phyloP scores from a whole-genome alignment of 75 land plant genomes.

The Isoetes taiwanensis region DNA sequence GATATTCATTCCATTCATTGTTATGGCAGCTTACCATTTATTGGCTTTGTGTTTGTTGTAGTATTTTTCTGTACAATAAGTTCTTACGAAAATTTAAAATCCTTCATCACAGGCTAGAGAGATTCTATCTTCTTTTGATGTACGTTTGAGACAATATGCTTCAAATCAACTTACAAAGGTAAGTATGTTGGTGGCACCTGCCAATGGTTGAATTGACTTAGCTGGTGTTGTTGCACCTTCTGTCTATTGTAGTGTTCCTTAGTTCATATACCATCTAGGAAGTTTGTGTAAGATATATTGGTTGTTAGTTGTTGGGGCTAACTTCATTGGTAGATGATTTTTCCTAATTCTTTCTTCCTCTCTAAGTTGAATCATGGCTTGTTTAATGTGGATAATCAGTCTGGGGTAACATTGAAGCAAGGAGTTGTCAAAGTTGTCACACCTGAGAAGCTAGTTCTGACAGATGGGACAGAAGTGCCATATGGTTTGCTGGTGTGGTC shows the following conservation, averaged over 20 bases:
- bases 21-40: background rate
- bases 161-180: conserved; percentile 77
- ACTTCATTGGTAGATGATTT: background rate
- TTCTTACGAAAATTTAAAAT: too few relatives aligned
- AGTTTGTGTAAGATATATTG: too few relatives aligned
- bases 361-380: background rate
- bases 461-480: conserved; percentile 77
- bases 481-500: conserved; percentile 97
- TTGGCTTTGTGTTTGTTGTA: background rate
- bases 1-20: too few relatives aligned
- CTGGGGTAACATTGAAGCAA: conserved; percentile 77
- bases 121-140: conserved; percentile 89
- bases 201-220: background rate
- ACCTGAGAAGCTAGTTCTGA: conserved; percentile 46
- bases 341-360: background rate
- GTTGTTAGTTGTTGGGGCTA: too few relatives aligned
- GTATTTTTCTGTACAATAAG: background rate
- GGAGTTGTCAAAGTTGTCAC: conserved; percentile 85
- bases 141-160: conserved; percentile 70
- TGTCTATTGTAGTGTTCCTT: too few relatives aligned
- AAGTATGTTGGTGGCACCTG: background rate
- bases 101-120: conserved; percentile 84
- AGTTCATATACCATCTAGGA: too few relatives aligned
- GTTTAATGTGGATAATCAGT: conserved; percentile 25
- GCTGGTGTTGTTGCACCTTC: too few relatives aligned